Evolutionary conservation across 176 grass and related monocot species (phyloP).

Genomic region (Saccharum spontaneum): DNA sequence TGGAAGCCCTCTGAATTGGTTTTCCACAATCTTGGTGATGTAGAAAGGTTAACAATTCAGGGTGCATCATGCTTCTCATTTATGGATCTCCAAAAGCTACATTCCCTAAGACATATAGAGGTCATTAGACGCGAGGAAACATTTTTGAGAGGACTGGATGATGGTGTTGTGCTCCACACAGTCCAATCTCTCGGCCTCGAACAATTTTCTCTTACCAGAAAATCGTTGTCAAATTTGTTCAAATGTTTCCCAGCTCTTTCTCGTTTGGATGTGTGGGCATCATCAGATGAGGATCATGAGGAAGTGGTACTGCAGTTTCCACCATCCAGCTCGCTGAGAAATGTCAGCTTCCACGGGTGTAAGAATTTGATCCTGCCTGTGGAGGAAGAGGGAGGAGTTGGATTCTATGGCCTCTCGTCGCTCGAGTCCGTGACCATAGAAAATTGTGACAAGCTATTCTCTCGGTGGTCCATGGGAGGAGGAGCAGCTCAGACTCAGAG

Average conservation of each 20-base stretch:
- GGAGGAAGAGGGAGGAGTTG: neutral
- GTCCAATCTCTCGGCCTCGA: accelerated
- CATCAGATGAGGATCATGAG: neutral
- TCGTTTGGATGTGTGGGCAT: neutral
- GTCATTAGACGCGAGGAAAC: neutral
- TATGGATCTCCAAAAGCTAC: neutral
- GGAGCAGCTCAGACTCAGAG: neutral
- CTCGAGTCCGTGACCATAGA: accelerated
- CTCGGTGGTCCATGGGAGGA: neutral
- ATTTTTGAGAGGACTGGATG: neutral
- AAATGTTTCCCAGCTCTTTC: neutral
- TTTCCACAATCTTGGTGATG: neutral
- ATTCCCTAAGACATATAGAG: neutral
- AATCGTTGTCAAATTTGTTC: neutral
- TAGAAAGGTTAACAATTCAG: accelerated
- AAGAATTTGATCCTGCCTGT: neutral
- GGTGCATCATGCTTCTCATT: neutral
- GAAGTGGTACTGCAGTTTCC: neutral
- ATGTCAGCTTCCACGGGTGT: accelerated
- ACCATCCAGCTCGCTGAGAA: neutral
- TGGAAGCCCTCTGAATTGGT: neutral
- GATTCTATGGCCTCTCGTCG: neutral
- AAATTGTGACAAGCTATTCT: neutral
- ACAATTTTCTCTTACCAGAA: neutral
- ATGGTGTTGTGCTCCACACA: neutral